Evolutionary conservation across 305 asterid species (phyloP).

Genomic region (Fraxinus greggii): DNA sequence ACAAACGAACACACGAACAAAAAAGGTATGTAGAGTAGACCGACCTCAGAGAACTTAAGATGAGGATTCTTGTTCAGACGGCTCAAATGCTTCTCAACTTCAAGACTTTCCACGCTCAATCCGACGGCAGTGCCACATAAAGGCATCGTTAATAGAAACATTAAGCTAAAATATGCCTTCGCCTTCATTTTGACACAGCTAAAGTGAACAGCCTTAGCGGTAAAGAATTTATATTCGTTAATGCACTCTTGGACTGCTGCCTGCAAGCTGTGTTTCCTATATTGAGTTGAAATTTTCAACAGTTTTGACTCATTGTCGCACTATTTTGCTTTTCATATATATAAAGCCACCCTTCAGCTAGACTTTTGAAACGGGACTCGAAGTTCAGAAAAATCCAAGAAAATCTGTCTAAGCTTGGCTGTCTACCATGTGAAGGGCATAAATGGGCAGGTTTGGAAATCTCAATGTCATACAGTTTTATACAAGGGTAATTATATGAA

Average conservation of each 20-base stretch:
- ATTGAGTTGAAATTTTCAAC: too few species aligned
- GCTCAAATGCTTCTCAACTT: not conserved
- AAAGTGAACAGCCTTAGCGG: not conserved
- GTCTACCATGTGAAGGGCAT: not conserved
- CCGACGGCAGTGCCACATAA: not conserved
- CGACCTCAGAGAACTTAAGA: not conserved
- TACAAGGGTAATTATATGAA: too few species aligned
- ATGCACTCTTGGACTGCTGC: not conserved
- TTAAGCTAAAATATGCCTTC: not conserved
- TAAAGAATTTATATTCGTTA: not conserved
- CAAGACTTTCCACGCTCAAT: not conserved
- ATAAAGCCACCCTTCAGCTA: not conserved
- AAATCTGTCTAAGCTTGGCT: not conserved
- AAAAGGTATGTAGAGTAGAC: not conserved
- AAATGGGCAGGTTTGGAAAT: not conserved
- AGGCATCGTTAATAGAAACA: not conserved
- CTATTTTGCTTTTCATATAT: not conserved
- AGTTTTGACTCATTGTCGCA: not conserved
- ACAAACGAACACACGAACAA: not conserved
- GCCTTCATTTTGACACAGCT: not conserved
- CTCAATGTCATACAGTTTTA: not conserved
- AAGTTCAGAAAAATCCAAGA: not conserved
- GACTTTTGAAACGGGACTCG: not conserved
- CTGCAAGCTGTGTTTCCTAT: too few species aligned
- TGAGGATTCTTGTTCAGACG: not conserved